These are phyloP conservation scores for Tulasnella sp. DNA, from an alignment of 768 basidiomycete species.

Conservation along the genomic window DNA sequence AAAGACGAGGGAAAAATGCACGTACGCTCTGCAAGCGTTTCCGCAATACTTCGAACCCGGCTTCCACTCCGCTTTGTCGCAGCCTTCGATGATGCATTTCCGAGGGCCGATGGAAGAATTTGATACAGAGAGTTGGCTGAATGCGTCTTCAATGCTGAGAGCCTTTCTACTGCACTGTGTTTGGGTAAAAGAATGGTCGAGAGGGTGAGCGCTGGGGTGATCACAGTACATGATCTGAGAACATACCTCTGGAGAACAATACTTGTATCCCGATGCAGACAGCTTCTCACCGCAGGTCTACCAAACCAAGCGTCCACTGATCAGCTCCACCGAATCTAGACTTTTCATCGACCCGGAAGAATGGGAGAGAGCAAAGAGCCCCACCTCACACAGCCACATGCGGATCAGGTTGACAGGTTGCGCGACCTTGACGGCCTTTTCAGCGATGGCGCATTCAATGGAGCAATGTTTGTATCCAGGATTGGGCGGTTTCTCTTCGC, in stretches of 20 bases:
- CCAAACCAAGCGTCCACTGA: neutral
- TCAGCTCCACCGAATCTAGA: neutral
- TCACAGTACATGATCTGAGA: neutral
- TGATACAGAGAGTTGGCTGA: neutral
- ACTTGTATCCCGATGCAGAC: conserved; percentile 1
- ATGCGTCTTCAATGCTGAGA: neutral
- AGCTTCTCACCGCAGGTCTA: neutral
- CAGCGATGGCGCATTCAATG: neutral
- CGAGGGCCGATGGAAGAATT: neutral
- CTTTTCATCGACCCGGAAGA: neutral
- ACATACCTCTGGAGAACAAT: neutral
- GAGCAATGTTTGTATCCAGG: neutral
- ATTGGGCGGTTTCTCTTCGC: neutral
- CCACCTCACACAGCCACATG: conserved; percentile 7
- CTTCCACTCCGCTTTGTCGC: neutral
- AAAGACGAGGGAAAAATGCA: neutral
- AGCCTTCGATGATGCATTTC: neutral
- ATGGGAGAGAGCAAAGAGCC: neutral
- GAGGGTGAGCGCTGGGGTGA: neutral
- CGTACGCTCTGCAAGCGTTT: neutral
- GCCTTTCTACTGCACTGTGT: neutral
- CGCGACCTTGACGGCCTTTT: neutral
- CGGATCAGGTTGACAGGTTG: conserved; percentile 6
- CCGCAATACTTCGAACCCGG: conserved; percentile 15
- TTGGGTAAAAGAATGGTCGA: no score